These are phyloP conservation scores for Arachnopeziza araneosa DNA, from an alignment of 2,329 filamentous ascomycete genomes.

Conservation along the genomic window DNA sequence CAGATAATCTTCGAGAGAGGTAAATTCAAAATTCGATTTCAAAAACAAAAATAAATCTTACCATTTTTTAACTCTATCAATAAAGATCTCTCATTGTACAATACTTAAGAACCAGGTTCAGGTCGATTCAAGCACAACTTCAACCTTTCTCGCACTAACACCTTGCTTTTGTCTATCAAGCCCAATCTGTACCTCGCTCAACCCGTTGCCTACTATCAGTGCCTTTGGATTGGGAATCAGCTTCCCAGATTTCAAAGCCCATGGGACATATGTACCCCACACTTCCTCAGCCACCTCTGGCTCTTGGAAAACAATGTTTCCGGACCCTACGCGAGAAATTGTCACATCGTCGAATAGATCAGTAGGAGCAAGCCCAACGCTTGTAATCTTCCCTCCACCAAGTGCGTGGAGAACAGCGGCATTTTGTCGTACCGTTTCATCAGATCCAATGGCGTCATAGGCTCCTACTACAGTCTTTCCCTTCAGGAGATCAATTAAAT, in stretches of 20 bases:
- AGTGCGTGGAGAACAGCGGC: slow-evolving; percentile 26
- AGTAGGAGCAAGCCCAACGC: slow-evolving; percentile 1
- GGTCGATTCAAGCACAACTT: background rate
- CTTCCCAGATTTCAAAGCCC: slow-evolving; percentile 33
- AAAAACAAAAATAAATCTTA: too few species aligned
- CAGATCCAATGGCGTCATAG: slow-evolving; percentile 26
- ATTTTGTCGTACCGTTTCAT: slow-evolving; percentile 19
- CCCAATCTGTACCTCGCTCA: slow-evolving; percentile 38
- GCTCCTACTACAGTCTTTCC: slow-evolving; percentile 6
- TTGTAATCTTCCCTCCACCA: slow-evolving; percentile 22
- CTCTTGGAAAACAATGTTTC: slow-evolving; percentile 7
- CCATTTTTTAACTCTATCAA: too few species aligned
- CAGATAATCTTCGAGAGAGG: too few species aligned
- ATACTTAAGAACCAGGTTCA: too few species aligned
- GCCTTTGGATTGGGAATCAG: slow-evolving; percentile 36
- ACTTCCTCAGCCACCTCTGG: slow-evolving; percentile 29
- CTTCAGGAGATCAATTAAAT: slow-evolving; percentile 12
- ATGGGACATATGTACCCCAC: slow-evolving; percentile 35
- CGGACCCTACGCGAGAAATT: slow-evolving; percentile 18
- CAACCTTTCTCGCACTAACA: slow-evolving; percentile 39
- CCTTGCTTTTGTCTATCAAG: slow-evolving; percentile 35
- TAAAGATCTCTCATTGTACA: too few species aligned
- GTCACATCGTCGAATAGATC: slow-evolving; percentile 22
- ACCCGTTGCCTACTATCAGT: slow-evolving; percentile 35
- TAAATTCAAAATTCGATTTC: too few species aligned